Evolutionary conservation across 768 basidiomycete species (phyloP), one percentile per base, ranked within the genome.

Genomic region (Tulasnella calospora): DNA sequence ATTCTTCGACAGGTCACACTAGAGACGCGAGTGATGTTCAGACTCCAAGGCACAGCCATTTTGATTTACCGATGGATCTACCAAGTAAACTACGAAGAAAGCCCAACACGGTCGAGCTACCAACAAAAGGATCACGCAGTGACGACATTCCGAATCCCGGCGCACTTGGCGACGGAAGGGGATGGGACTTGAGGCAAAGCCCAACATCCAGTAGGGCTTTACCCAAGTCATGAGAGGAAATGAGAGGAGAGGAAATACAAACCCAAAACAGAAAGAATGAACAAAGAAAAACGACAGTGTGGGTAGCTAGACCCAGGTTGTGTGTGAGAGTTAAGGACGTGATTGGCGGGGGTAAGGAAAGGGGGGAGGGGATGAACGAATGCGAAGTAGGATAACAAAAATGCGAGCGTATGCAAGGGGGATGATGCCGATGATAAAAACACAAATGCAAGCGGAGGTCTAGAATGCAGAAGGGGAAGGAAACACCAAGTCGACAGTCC

Each of bases 71-170:
- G 23, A 8, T 67, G 61, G 61, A 67, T 67, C 61, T 67, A 67
- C 61, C 61, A 23, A 27, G 44, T 44, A 67, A 67, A 67, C 33
- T 7, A 23, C 12, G 19, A 35, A 33, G n/a, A 51, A 67, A 67
- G 61, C 61, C 61, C 61, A 67, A 67, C 61, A 67, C 61, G 61
- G 61, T 67, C 61, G 61, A 67, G 61, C 61, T 67, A 67, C 61
- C 61, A 67, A 67, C 30, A 67, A 33, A 67, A 33, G 13, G 15
- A 67, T 67, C 61, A 67, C 61, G 61, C 61, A 67, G 61, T 67
- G 61, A 35, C 3, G 2, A 35, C 30, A 4, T 23, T 57, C 7
- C 2, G 13, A 15, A 33, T 67, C 61, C 61, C 30, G 61, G 61
- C 61, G 61, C 61, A 6, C 61, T 67, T 13, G 61, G 61, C 61